Base-by-base conservation (phyloP, 768 basidiomycete genomes). In the Psilocybe tampanensis region DNA sequence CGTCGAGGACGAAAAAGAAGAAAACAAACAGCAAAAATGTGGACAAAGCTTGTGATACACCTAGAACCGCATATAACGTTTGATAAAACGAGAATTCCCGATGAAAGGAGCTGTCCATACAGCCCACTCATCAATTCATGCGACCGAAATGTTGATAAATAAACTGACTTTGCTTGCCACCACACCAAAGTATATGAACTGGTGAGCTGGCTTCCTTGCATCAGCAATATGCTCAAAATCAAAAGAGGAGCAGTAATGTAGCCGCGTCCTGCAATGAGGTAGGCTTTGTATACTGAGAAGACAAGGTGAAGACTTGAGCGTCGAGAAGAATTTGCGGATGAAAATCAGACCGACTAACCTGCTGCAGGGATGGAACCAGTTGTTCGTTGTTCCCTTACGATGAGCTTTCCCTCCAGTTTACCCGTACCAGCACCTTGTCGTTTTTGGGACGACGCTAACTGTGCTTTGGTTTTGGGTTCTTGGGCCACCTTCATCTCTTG, bases 111-210 rank as follows among this genome's bases (percentile, higher is more conserved):
- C 79, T 85, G 50, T 22, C 11, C 47, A 24, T 9, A 44, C 17
- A 17, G 2, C 44, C 8, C 44, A 49, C 21, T 48, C 23, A 47
- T 29, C n/a, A 19, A 18, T 39, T 29, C 19, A 15, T 18, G 34
- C n/a, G 45, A 47, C 24, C 24, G 23, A 24, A 32, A 52, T 42
- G 9, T 11, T 33, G 21, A 26, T 21, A 0, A 13, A 23, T 42
- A 5, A 12, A 72, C 79, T 52, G 44, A 85, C 83, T 86, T 78
- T 42, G 73, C 76, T 66, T 89, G 81, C 89, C 89, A 88, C 83
- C 85, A 90, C 17, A 89, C 83, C 15, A 91, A 72, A 45, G 84
- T 86, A 58, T 89, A 88, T 52, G 83, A 80, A 60, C 83, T 87
- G 62, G 86, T 67, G 50, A 88, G 79, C 64, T 82, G 80, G 53